These are phyloP conservation scores for Suhomyces guaymorum DNA, from an alignment of 1,139 yeast species.

Conservation along the genomic window DNA sequence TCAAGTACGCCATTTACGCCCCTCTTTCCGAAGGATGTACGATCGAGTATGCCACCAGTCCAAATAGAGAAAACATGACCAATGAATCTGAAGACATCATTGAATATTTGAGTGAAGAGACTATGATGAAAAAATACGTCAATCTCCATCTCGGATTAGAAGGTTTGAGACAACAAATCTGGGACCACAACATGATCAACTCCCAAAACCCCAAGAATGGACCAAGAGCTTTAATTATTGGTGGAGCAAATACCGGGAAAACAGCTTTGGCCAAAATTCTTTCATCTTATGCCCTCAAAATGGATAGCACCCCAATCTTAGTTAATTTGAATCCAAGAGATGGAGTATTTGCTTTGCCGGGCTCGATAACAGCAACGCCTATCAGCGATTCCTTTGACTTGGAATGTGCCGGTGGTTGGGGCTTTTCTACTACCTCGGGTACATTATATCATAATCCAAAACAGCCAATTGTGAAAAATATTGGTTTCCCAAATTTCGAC, in stretches of 20 bases:
- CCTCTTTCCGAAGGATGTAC: constrained; percentile 57
- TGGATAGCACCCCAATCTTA: constrained; percentile 61
- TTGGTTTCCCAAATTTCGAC: constrained; percentile 63
- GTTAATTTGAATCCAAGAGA: constrained; percentile 85
- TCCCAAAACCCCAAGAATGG: constrained; percentile 30
- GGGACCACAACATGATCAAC: constrained; percentile 27
- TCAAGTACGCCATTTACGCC: constrained; percentile 57
- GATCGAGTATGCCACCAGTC: constrained; percentile 50
- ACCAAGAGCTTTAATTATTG: constrained; percentile 74
- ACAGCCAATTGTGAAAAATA: constrained; percentile 81
- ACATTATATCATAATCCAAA: constrained; percentile 79
- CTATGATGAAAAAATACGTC: constrained; percentile 61
- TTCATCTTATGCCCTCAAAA: constrained; percentile 73
- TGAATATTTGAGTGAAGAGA: constrained; percentile 72
- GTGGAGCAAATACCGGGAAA: constrained; percentile 75
- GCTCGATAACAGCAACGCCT: constrained; percentile 82
- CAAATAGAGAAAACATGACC: constrained; percentile 47
- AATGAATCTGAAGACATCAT: constrained; percentile 38
- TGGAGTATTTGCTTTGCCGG: constrained; percentile 80
- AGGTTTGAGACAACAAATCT: constrained; percentile 47
- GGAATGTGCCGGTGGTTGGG: constrained; percentile 73
- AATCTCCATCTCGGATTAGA: constrained; percentile 81
- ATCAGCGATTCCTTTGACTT: constrained; percentile 79
- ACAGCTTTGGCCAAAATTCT: constrained; percentile 71
- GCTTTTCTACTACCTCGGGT: constrained; percentile 85